Conservation (phyloP, 352 stramenopile species). For the Globisporangium radiosum region DNA sequence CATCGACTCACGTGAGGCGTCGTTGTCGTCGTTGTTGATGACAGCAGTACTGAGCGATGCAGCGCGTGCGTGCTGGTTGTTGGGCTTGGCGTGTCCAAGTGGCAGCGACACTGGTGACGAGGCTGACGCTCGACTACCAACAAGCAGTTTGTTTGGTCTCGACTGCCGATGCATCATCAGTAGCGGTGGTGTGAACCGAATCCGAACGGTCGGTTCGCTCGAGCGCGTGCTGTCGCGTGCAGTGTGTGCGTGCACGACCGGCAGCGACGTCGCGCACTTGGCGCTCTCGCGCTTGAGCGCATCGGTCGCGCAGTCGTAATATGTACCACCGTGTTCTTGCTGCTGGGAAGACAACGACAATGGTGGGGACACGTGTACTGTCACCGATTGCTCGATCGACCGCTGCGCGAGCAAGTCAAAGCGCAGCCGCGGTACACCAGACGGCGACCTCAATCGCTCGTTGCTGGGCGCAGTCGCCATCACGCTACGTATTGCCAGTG, state of each 20-base stretch:
- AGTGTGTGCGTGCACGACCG: neutral
- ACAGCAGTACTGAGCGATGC: neutral
- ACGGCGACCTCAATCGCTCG: too few species aligned
- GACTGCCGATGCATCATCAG: neutral
- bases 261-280: neutral
- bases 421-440: conserved; percentile 4
- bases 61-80: conserved; percentile 1
- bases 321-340: neutral
- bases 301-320: neutral
- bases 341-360: neutral
- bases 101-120: too few species aligned
- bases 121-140: too few species aligned
- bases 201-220: conserved; percentile 1
- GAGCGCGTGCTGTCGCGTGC: neutral
- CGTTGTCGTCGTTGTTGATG: too few species aligned
- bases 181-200: conserved; percentile 23
- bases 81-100: neutral
- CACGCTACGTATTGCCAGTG: too few species aligned
- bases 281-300: neutral
- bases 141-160: neutral
- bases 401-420: conserved; percentile 5
- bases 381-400: neutral
- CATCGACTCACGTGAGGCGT: too few species aligned
- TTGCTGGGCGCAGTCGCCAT: too few species aligned
- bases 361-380: neutral